Base-by-base conservation (phyloP, 2,329 filamentous ascomycete genomes). In the Pseudopithomyces chartarum region DNA sequence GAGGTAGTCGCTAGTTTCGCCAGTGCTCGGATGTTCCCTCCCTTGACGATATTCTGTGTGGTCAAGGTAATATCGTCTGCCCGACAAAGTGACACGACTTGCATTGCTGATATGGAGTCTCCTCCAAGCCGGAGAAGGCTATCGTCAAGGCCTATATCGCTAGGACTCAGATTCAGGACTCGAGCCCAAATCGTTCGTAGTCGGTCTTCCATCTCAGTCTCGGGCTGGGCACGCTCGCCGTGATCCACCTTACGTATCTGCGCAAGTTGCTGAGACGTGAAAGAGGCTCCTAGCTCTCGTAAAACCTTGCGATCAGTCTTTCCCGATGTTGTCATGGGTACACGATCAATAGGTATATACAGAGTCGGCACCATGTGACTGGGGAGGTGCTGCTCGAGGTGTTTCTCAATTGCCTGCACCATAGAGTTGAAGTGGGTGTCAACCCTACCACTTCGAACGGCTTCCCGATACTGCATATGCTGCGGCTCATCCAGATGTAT, bases 341-440 rank as follows among this genome's bases (percentile, higher is more conserved):
- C 70, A 42, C 64, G 71, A 7, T 66, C 70, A 11, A 80, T 58
- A 0, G 77, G 78, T 54, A 80, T 75, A 58, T 77, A 79, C 6
- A 77, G 64, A 5, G 74, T 70, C 6, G 79, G 79, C 36, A 80
- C 75, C 69, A 80, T 79, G 60, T 77, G 76, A 17, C 70, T 79
- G 76, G 2, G 80, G 58, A 17, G 75, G 69, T 5, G 77, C 68
- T 33, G 74, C 71, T 8, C 26, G 26, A 29, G 26, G 8, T 29
- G 26, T 29, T 29, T 29, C 26, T 29, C 26, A 8, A 29, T 29
- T 5, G 26, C 26, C 26, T 29, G 26, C 26, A 29, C 26, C 26
- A 29, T 29, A 29, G 26, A 29, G 26, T 4, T 29, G 8, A 29
- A 29, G 4, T 29, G 26, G 8, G 26, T 29, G 26, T 5, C 4